Percentiles rank a stretch among this genome's conserved stretches.
Evolutionary conservation across 768 basidiomycete genomes (phyloP).

Genomic region (Hygrophorus pudorinus): DNA sequence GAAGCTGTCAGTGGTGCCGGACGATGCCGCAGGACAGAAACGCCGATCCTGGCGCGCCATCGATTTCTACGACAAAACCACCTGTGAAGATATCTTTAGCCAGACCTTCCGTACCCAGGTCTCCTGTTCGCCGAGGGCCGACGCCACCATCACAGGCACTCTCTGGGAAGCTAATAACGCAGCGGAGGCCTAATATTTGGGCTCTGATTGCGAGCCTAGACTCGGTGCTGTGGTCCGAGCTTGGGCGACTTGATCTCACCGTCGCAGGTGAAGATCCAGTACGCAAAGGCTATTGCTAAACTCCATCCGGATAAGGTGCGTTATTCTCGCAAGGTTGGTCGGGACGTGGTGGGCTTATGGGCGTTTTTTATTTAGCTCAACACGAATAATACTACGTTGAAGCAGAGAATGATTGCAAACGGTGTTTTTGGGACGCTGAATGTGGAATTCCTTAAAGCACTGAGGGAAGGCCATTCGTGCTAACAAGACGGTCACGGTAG

Average conservation of each 20-base stretch:
- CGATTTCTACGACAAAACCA: conserved; percentile 10
- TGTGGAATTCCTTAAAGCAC: conserved; percentile 66
- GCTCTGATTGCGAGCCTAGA: conserved; percentile 85
- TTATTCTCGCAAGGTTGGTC: neutral
- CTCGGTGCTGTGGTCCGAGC: conserved; percentile 71
- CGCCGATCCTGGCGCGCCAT: conserved; percentile 1
- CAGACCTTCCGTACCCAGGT: conserved; percentile 17
- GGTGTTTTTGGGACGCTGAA: conserved; percentile 87
- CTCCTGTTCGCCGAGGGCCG: conserved; percentile 9
- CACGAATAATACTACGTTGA: conserved; percentile 70
- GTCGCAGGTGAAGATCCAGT: conserved; percentile 82
- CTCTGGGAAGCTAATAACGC: conserved; percentile 47
- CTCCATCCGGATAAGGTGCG: conserved; percentile 97
- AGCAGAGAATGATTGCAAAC: conserved; percentile 93
- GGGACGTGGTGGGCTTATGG: neutral
- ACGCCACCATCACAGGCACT: conserved; percentile 50
- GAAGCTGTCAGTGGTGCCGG: conserved; percentile 67
- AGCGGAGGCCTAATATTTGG: conserved; percentile 71
- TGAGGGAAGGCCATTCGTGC: too few species aligned
- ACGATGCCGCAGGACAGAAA: conserved; percentile 61
- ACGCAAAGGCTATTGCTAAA: conserved; percentile 84
- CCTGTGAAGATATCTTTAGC: conserved; percentile 21
- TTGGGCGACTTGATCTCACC: conserved; percentile 76
- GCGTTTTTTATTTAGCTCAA: conserved; percentile 54
- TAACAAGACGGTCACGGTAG: too few species aligned